phyloP scores from a whole-genome alignment of 495 filamentous ascomycete species.

The Aspergillus campestris region DNA sequence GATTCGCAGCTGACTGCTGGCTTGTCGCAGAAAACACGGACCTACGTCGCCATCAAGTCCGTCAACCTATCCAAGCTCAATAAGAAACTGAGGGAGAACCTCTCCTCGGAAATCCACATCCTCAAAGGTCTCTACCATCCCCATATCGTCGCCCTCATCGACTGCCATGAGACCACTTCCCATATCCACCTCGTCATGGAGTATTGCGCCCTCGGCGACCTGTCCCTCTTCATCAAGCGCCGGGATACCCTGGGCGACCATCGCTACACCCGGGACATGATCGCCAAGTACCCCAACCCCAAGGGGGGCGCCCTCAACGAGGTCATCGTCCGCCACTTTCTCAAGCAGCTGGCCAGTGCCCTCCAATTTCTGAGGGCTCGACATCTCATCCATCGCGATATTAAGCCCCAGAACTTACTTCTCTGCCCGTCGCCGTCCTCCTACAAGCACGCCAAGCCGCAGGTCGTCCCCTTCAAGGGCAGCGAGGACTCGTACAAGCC shows the following conservation, averaged over 20 bases:
- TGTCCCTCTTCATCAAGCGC: slow-evolving; percentile 92
- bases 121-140: slow-evolving; percentile 87
- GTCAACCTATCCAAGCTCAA: slow-evolving; percentile 84
- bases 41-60: slow-evolving; percentile 89
- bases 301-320: slow-evolving; percentile 79
- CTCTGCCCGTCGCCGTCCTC: slow-evolving; percentile 75
- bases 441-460: slow-evolving; percentile 38
- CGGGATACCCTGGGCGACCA: slow-evolving; percentile 68
- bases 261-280: slow-evolving; percentile 72
- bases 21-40: slow-evolving; percentile 48
- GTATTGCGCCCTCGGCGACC: slow-evolving; percentile 88
- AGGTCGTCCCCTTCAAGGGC: slow-evolving; percentile 49
- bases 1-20: slow-evolving; percentile 32
- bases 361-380: slow-evolving; percentile 76
- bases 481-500: slow-evolving; percentile 73
- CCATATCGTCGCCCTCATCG: slow-evolving; percentile 92
- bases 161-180: slow-evolving; percentile 74
- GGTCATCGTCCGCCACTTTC: slow-evolving; percentile 87
- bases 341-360: slow-evolving; percentile 91
- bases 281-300: slow-evolving; percentile 81
- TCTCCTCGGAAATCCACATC: slow-evolving; percentile 90
- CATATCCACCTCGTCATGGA: slow-evolving; percentile 98
- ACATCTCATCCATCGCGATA: slow-evolving; percentile 90
- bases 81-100: slow-evolving; percentile 91
- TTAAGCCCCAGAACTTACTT: slow-evolving; percentile 94